These are phyloP conservation scores for Jimgerdemannia flammicorona DNA, from an alignment of 192 early-diverging fungal species.

Conservation along the genomic window DNA sequence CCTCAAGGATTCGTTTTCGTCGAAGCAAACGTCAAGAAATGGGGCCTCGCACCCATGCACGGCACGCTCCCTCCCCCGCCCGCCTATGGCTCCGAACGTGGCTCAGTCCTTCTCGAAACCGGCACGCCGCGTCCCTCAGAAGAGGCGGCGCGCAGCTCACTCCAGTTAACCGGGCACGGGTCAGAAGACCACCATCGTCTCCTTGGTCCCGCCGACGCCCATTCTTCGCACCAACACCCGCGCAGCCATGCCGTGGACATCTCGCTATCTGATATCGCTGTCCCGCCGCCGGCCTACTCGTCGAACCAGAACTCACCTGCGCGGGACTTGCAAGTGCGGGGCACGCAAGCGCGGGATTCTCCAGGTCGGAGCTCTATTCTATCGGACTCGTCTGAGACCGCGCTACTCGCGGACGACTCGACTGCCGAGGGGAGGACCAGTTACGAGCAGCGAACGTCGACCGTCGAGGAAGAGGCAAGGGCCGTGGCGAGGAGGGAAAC, in stretches of 20 bases:
- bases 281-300: neutral
- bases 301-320: neutral
- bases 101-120: slow-evolving; percentile 55
- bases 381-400: neutral
- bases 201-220: neutral
- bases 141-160: neutral
- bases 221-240: neutral
- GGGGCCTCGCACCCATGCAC: slow-evolving; percentile 72
- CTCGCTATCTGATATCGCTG: neutral
- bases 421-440: neutral
- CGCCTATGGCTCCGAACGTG: slow-evolving; percentile 69
- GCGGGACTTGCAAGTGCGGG: too few relatives aligned
- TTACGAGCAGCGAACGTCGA: neutral
- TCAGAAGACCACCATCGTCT: neutral
- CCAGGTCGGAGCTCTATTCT: neutral
- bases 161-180: neutral
- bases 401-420: neutral
- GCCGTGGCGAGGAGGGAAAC: neutral
- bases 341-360: too few relatives aligned
- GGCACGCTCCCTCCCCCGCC: slow-evolving; percentile 71
- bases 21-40: slow-evolving; percentile 82
- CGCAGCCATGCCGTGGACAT: neutral
- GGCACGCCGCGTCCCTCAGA: slow-evolving; percentile 5
- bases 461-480: neutral
- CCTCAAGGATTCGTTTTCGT: slow-evolving; percentile 70